Base-by-base conservation (phyloP, 371 early-diverging fungal genomes). In the Funneliformis caledonium region DNA sequence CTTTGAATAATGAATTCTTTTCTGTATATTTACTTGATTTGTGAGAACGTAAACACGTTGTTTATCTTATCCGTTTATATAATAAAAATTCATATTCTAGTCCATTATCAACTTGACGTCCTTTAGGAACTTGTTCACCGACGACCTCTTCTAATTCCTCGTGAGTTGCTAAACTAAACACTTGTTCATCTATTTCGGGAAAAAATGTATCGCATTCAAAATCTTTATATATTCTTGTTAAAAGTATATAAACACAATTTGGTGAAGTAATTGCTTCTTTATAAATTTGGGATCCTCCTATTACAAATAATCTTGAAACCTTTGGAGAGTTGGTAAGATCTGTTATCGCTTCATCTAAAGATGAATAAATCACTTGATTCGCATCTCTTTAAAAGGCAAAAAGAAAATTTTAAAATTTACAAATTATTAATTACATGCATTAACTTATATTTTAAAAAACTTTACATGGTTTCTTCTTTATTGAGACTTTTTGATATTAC, bases 401-500 rank as follows among this genome's bases (percentile, higher is more conserved):
- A 42, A 60, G 31, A 76, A 45, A 42, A 47, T 10, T 16, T 33
- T 31, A 33, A 0, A 59, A 22, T 19, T 3, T 45, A 12, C 6
- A 60, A 60, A 60, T 19, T 19, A 60, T 60, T 60, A 19, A 2
- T 2, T 22, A 60, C 14, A 60, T 42, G n/a, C 3, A 70, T 12
- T 12, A 26, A 26, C 26, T 26, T 26, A 33, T 42, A 43, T 45
- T 31, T 22, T 10, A 10, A 72, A 4, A 16, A 50, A n/a, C 22
- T 4, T 26, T 12, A 50, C 47, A 19, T 73, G 19, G 16, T 43
- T 10, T 78, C 45, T 5, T 42, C 64, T 11, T 9, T 33, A 2
- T 70, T 69, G 19, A 65, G 16, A 56, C 42, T 87, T n/a, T 94
- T 83, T 37, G 97, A 91, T 43, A 98, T 82, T 4, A 98, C 92